These are phyloP conservation scores for Monilinia fructigena DNA, from an alignment of 2,329 filamentous ascomycete genomes.

Conservation along the genomic window DNA sequence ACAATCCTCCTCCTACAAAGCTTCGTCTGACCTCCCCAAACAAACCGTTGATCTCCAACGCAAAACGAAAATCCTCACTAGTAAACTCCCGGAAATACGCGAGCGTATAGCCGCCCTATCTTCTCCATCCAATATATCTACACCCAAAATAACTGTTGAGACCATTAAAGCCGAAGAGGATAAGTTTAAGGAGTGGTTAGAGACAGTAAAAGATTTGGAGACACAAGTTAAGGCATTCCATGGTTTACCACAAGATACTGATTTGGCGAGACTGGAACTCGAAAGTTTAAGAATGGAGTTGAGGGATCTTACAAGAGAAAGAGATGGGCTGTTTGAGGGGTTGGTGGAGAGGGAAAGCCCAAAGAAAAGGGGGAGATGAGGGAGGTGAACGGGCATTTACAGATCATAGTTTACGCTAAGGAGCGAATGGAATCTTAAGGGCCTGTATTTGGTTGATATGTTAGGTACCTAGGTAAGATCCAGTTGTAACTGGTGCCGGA, in stretches of 20 bases:
- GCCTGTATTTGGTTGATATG: not conserved
- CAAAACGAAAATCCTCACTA: constrained; percentile 62
- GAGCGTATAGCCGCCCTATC: constrained; percentile 50
- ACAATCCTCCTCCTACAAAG: constrained; percentile 50
- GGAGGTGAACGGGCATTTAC: not conserved
- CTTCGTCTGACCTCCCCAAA: constrained; percentile 58
- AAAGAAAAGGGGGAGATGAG: constrained; percentile 36
- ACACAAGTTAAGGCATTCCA: constrained; percentile 64
- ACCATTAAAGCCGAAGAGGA: constrained; percentile 59
- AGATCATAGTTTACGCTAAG: not conserved
- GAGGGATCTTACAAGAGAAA: constrained; percentile 55
- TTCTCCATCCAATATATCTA: constrained; percentile 25
- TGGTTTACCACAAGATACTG: constrained; percentile 68
- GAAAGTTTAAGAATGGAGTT: constrained; percentile 66
- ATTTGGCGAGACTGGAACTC: constrained; percentile 68
- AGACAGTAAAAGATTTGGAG: constrained; percentile 59
- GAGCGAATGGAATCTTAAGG: not conserved
- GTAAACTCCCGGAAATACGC: constrained; percentile 66
- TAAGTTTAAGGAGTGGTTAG: constrained; percentile 56
- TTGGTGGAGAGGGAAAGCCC: constrained; percentile 64
- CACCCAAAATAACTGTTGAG: constrained; percentile 49
- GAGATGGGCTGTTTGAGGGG: constrained; percentile 74
- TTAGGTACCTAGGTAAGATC: not conserved
- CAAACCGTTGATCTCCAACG: constrained; percentile 74
- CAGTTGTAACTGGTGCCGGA: not conserved